Evolutionary conservation across 2,329 filamentous ascomycete genomes (phyloP).

Genomic region (Penicillium hesseltinei): DNA sequence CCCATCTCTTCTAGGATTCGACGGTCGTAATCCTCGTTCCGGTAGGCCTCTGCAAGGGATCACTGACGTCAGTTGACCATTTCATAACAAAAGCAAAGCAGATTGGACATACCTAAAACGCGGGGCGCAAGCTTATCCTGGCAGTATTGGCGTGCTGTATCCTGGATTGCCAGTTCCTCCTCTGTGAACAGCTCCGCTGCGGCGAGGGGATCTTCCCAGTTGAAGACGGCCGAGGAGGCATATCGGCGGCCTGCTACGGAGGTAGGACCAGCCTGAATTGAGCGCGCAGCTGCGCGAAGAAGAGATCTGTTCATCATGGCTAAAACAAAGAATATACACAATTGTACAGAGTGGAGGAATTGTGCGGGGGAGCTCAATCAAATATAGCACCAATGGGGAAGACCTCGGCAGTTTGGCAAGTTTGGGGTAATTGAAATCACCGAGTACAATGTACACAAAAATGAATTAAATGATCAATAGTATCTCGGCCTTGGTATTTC

Average conservation of each 20-base stretch:
- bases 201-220: constrained; percentile 88
- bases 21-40: constrained; percentile 81
- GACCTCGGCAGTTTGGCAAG: constrained; percentile 30
- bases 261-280: constrained; percentile 24
- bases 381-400: constrained; percentile 22
- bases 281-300: constrained; percentile 33
- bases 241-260: constrained; percentile 20
- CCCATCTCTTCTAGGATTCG: constrained; percentile 90
- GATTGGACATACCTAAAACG: constrained; percentile 68
- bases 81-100: background rate
- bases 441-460: constrained; percentile 9
- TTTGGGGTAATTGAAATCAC: constrained; percentile 12
- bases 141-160: constrained; percentile 90
- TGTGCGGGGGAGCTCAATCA: constrained; percentile 25
- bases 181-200: constrained; percentile 76
- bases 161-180: constrained; percentile 84
- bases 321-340: background rate
- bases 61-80: background rate
- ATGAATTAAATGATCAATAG: background rate
- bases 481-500: background rate
- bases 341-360: constrained; percentile 2
- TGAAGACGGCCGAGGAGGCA: constrained; percentile 56
- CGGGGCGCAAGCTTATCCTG: constrained; percentile 84
- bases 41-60: constrained; percentile 66
- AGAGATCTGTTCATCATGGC: constrained; percentile 34